These are phyloP conservation scores for rapeseed (Brassica napus) DNA, from an alignment of 345 rosid genomes.

Conservation along the genomic window DNA sequence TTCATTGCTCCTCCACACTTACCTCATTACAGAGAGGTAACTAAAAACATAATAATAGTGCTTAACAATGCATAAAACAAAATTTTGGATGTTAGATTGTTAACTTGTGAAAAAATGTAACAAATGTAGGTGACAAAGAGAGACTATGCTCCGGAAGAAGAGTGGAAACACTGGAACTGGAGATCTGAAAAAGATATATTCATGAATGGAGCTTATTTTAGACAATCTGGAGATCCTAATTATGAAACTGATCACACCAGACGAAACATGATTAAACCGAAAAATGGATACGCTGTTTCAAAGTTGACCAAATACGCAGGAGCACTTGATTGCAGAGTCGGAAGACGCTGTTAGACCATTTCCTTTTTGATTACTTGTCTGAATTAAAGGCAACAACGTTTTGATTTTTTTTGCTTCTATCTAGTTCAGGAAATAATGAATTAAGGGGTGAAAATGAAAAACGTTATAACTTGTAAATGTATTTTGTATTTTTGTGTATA, in stretches of 20 bases:
- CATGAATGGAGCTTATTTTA: conserved; percentile 63
- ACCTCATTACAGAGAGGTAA: conserved; percentile 51
- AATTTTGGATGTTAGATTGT: not conserved
- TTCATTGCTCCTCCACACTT: conserved; percentile 61
- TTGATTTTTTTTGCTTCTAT: conserved; percentile 25
- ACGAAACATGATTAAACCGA: conserved; percentile 42
- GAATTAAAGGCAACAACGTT: not conserved
- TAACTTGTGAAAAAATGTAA: not conserved
- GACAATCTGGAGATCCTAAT: conserved; percentile 49
- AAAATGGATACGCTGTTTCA: conserved; percentile 36
- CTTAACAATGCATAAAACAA: not conserved
- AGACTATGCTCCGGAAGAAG: conserved; percentile 44
- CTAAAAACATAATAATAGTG: too few species aligned
- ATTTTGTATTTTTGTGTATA: conserved; percentile 12
- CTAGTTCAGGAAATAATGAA: conserved; percentile 22
- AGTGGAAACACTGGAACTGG: conserved; percentile 74
- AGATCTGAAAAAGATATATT: conserved; percentile 64
- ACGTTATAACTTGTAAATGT: not conserved
- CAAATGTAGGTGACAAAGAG: conserved; percentile 58
- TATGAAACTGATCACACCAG: conserved; percentile 8
- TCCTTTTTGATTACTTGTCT: not conserved
- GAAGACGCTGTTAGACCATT: conserved; percentile 36
- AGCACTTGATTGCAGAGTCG: conserved; percentile 41
- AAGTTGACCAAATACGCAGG: conserved; percentile 47
- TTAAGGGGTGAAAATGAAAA: conserved; percentile 17